Evolutionary conservation across 2,329 filamentous ascomycete species (phyloP), one percentile per base, ranked within the genome.

Genomic region (Chrysoporthe deuterocubensis): DNA sequence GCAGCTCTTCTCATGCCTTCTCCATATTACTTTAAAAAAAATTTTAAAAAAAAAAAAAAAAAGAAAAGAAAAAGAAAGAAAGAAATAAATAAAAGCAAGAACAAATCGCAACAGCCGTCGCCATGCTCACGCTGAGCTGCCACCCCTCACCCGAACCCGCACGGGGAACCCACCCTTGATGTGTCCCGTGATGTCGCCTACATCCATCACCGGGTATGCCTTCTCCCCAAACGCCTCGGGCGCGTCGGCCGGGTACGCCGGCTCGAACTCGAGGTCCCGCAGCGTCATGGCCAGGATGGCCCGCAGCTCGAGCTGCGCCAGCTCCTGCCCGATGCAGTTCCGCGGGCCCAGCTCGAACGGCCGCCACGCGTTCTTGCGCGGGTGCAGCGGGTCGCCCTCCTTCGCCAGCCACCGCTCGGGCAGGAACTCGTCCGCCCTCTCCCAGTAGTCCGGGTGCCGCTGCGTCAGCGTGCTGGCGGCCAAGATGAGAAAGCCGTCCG

Each of bases 371-470:
- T 69, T 69, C 57, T 63, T 70, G n/a, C 56, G 72, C 73, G 71
- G 71, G 68, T 78, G 66, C 54, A 73, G 52, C 69, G 70, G 58
- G 71, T 74, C 21, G 32, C 69, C 71, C 48, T 68, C 66, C 40
- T 26, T 64, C 37, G 72, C 72, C 16, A 82, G 71, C 76, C 80
- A 84, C 8, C 83, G 77, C 54, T 83, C 81, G 0, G 83, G 82
- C 2, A 80, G 67, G 71, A 83, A 84, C 9, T 73, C 71, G 13
- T 74, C 65, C 1, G 78, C 76, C 2, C 79, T 73, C 0, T 76
- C 76, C 78, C 80, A 84, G 71, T 79, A 74, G 7, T 71, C 69
- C 1, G 74, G 71, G 60, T 76, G 72, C 14, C 74, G 72, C 44
- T 81, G 77, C 34, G 77, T 68, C 62, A 71, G 64, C 56, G 73